Percentiles rank a stretch among this genome's conserved stretches.
These are phyloP conservation scores for Bipolaris cookei DNA, from an alignment of 2,329 filamentous ascomycete species.

Conservation along the genomic window DNA sequence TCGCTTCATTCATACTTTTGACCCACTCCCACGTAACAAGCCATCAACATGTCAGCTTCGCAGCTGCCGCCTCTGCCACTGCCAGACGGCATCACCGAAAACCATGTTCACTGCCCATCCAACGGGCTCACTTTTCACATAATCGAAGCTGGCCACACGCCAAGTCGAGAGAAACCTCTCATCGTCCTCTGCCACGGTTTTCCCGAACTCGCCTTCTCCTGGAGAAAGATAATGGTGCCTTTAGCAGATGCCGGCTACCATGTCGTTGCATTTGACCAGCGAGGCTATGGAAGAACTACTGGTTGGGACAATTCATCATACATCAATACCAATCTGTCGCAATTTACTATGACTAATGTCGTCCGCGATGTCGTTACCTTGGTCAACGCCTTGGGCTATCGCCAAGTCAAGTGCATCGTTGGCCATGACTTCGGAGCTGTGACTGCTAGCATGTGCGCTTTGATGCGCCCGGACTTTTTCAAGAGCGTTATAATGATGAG, in stretches of 20 bases:
- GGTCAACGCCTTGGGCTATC: conserved; percentile 66
- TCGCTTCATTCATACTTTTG: background rate
- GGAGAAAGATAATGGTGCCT: conserved; percentile 66
- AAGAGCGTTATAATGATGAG: conserved; percentile 67
- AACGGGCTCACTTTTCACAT: conserved; percentile 68
- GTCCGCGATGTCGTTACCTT: conserved; percentile 68
- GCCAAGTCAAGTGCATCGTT: conserved; percentile 63
- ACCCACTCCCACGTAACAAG: background rate
- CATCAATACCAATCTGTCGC: conserved; percentile 60
- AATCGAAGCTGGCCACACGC: conserved; percentile 59
- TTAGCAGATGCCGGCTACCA: conserved; percentile 68
- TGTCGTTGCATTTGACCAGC: conserved; percentile 70
- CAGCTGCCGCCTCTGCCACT: conserved; percentile 58
- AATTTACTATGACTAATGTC: conserved; percentile 64
- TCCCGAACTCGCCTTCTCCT: conserved; percentile 72
- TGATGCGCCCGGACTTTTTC: conserved; percentile 71
- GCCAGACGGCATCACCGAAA: conserved; percentile 61
- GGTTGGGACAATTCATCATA: conserved; percentile 63
- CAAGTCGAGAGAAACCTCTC: conserved; percentile 56
- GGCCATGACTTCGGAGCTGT: conserved; percentile 73
- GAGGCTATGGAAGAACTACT: conserved; percentile 71
- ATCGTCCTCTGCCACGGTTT: conserved; percentile 70
- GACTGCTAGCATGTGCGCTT: conserved; percentile 63
- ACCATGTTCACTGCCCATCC: conserved; percentile 61
- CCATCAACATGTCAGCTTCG: background rate